Conservation (phyloP, 1,139 yeast species). For the Suhomyces atakaporum region DNA sequence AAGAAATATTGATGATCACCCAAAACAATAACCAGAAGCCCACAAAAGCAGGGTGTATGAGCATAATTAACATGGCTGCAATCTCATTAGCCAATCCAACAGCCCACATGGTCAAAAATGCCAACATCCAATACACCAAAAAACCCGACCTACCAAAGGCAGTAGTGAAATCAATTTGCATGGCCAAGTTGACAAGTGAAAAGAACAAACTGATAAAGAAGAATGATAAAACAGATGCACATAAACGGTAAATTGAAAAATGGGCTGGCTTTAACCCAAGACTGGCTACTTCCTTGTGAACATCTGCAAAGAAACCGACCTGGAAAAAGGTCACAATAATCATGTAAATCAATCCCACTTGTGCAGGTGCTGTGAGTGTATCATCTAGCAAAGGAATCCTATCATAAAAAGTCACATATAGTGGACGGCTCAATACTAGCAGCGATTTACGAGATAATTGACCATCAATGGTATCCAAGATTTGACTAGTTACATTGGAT, state of each 20-base stretch:
- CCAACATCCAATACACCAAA: conserved; percentile 47
- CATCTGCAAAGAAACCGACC: conserved; percentile 17
- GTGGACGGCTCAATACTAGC: conserved; percentile 33
- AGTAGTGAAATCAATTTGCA: conserved; percentile 42
- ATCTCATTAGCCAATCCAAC: conserved; percentile 47
- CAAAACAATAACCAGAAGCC: conserved; percentile 63
- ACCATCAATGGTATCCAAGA: conserved; percentile 13
- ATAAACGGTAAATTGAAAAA: conserved; percentile 34
- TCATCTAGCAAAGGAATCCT: conserved; percentile 52
- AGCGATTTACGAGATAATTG: conserved; percentile 17
- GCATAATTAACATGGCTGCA: conserved; percentile 34
- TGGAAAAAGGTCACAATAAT: conserved; percentile 61
- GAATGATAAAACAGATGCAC: conserved; percentile 32
- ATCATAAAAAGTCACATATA: conserved; percentile 45
- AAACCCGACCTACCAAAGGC: conserved; percentile 47
- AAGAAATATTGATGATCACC: conserved; percentile 61
- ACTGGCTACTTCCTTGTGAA: conserved; percentile 16
- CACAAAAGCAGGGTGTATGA: conserved; percentile 40
- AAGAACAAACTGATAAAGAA: conserved; percentile 40
- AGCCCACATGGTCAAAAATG: conserved; percentile 45
- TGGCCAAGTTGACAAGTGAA: conserved; percentile 43
- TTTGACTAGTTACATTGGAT: conserved; percentile 13
- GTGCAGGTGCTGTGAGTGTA: conserved; percentile 62
- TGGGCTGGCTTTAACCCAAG: conserved; percentile 32
- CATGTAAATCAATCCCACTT: conserved; percentile 75